Base-by-base conservation (phyloP, 1,139 yeast genomes). In the Spencermartinsiella ligniputridi region DNA sequence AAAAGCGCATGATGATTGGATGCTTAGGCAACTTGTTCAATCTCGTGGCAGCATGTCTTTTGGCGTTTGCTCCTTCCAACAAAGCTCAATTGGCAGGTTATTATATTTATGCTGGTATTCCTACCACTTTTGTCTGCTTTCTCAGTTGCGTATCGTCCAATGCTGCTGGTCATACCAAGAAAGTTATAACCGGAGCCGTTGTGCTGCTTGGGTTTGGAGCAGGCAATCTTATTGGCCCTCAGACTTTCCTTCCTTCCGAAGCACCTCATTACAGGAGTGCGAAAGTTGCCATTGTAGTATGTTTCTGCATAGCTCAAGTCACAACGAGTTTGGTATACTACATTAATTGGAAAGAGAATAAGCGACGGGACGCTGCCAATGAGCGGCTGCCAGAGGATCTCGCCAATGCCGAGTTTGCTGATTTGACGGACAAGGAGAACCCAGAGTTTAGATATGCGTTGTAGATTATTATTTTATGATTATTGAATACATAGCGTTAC, bases 401-500 rank as follows among this genome's bases (percentile, higher is more conserved):
- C 35, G 70, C 65, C 35, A 69, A 73, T 47, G 59, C 63, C 38
- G 79, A 79, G 54, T 77, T 77, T 55, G 79, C 78, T 41, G 90
- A 83, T 57, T 64, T 81, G 56, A 83, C 89, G 1, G 89, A 83
- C 55, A 69, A 68, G 44, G 82, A 82, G 61, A 83, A 83, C 57
- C 80, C 78, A 8, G 74, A 72, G 43, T 62, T 63, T 53, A 44
- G 67, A 12, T 62, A 62, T 40, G 52, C 55, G 15, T 35, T 56
- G 34, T 58, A 46, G 22, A 24, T 20, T 2, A 17, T 6, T 30
- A 9, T n/a, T n/a, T n/a, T n/a, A n/a, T n/a, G n/a, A n/a, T n/a
- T 24, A n/a, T 24, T 24, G 11, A n/a, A n/a, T n/a, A 24, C n/a
- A n/a, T n/a, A n/a, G n/a, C n/a, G n/a, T n/a, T n/a, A n/a, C n/a